A percentile compares a stretch with the other conserved stretches of the same genome.
These are phyloP conservation scores for Entophlyctis luteolus DNA, from an alignment of 192 early-diverging fungal species.

Conservation along the genomic window DNA sequence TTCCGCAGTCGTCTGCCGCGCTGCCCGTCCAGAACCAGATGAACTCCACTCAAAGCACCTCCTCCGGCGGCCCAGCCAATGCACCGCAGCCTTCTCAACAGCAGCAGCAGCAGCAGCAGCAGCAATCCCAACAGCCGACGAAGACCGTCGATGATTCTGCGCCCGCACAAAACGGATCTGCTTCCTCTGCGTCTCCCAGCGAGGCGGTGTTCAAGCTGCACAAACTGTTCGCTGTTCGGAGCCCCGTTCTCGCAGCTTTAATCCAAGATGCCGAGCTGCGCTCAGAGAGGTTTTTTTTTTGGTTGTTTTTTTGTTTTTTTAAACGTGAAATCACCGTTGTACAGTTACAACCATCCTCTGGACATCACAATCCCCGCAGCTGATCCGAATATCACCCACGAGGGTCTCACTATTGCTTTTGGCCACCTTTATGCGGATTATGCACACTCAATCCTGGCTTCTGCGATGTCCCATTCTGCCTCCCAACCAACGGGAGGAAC, in stretches of 20 bases:
- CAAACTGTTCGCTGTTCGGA: slow-evolving; percentile 45
- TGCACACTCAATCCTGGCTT: slow-evolving; percentile 22
- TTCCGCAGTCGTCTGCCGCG: no score
- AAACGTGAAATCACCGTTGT: not conserved
- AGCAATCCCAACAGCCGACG: no score
- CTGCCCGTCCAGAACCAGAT: not conserved
- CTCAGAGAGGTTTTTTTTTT: slow-evolving; percentile 22
- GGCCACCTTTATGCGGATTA: slow-evolving; percentile 53
- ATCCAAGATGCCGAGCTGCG: slow-evolving; percentile 33
- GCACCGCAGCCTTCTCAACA: not conserved
- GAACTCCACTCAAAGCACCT: not conserved
- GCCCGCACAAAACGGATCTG: not conserved
- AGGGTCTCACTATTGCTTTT: slow-evolving; percentile 51
- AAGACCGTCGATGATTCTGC: not conserved
- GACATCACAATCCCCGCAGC: slow-evolving; percentile 35
- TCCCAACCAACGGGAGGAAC: no score
- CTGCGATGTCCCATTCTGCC: not conserved
- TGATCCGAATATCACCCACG: slow-evolving; percentile 52
- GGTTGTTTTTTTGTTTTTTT: not conserved
- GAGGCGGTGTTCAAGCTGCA: slow-evolving; percentile 51
- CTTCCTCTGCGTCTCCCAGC: slow-evolving; percentile 13
- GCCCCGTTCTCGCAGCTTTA: slow-evolving; percentile 36
- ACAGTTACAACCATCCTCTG: slow-evolving; percentile 22
- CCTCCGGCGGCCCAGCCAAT: not conserved
- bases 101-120: not conserved